Percentiles rank a stretch among this genome's conserved stretches.
Conservation (phyloP, 2,329 filamentous ascomycete species). For the Colletotrichum cereale region DNA sequence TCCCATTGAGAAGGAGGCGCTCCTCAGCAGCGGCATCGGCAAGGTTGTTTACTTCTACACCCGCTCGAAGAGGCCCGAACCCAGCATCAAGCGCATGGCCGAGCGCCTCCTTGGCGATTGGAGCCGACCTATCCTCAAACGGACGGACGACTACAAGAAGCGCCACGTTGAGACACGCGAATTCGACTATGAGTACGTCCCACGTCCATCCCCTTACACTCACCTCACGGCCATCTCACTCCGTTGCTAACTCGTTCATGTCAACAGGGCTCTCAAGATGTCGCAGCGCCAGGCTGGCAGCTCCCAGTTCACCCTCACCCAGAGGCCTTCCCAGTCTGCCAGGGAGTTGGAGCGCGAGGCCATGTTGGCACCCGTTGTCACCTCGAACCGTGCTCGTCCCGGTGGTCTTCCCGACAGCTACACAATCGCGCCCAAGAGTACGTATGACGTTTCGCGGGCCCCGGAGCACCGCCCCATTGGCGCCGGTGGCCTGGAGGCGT, state of each 20-base stretch:
- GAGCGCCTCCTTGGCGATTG: slow-evolving; percentile 94
- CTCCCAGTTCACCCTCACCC: slow-evolving; percentile 63
- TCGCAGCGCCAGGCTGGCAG: slow-evolving; percentile 61
- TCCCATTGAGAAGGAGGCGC: slow-evolving; percentile 89
- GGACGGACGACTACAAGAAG: slow-evolving; percentile 95
- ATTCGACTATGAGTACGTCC: slow-evolving; percentile 72
- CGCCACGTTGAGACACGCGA: slow-evolving; percentile 74
- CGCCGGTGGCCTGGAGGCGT: slow-evolving; percentile 73
- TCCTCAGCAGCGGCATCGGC: slow-evolving; percentile 92
- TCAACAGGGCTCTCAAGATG: slow-evolving; percentile 63
- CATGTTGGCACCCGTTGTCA: slow-evolving; percentile 67
- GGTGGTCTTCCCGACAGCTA: slow-evolving; percentile 68
- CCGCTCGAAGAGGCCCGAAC: slow-evolving; percentile 90
- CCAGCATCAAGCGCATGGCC: slow-evolving; percentile 91
- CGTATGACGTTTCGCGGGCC: slow-evolving; percentile 65
- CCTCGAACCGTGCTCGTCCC: slow-evolving; percentile 69
- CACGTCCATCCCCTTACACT: neutral
- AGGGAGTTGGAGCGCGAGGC: slow-evolving; percentile 69
- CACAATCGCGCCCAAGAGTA: slow-evolving; percentile 72
- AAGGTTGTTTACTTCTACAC: slow-evolving; percentile 98
- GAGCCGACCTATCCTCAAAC: slow-evolving; percentile 93
- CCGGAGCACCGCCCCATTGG: slow-evolving; percentile 71
- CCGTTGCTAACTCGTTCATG: slow-evolving; percentile 31
- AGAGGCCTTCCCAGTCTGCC: slow-evolving; percentile 58
- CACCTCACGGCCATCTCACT: slow-evolving; percentile 8